Conservation (phyloP, 176 grass and related monocot species). For the Carex pumila region DNA sequence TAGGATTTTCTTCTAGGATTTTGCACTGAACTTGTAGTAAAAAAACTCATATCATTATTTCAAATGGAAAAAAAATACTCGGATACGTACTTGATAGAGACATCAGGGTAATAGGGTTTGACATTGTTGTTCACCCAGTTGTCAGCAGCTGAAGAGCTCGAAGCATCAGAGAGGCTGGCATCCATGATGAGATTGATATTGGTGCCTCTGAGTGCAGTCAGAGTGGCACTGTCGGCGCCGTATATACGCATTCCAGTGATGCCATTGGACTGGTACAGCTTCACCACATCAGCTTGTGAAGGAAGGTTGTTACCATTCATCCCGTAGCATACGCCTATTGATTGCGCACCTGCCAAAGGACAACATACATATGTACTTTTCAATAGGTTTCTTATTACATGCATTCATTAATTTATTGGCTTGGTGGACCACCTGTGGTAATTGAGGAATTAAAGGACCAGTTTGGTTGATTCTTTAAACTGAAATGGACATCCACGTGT, state of each 20-base stretch:
- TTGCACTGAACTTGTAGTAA: neutral
- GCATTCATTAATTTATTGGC: too few species aligned
- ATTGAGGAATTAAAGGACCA: neutral
- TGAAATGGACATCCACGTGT: neutral
- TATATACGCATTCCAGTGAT: conserved; percentile 58
- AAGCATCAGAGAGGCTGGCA: conserved; percentile 1
- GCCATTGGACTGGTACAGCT: conserved; percentile 44
- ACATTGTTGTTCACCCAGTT: conserved; percentile 36
- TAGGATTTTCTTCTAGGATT: neutral
- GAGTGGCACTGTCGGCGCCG: neutral
- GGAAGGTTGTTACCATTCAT: conserved; percentile 41
- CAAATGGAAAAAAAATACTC: too few species aligned
- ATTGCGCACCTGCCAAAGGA: neutral
- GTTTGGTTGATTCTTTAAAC: neutral
- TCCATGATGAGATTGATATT: conserved; percentile 42
- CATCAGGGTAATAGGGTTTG: conserved; percentile 6
- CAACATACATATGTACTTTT: neutral
- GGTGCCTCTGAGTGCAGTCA: conserved; percentile 23
- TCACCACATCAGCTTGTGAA: conserved; percentile 28
- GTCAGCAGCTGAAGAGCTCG: conserved; percentile 3
- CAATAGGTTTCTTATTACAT: neutral
- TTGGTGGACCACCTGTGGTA: neutral
- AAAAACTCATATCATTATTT: too few species aligned
- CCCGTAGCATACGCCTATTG: conserved; percentile 63
- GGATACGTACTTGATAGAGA: conserved; percentile 20